These are phyloP conservation scores for Myriosclerotinia curreyana DNA, from an alignment of 2,329 filamentous ascomycete genomes.

Conservation along the genomic window DNA sequence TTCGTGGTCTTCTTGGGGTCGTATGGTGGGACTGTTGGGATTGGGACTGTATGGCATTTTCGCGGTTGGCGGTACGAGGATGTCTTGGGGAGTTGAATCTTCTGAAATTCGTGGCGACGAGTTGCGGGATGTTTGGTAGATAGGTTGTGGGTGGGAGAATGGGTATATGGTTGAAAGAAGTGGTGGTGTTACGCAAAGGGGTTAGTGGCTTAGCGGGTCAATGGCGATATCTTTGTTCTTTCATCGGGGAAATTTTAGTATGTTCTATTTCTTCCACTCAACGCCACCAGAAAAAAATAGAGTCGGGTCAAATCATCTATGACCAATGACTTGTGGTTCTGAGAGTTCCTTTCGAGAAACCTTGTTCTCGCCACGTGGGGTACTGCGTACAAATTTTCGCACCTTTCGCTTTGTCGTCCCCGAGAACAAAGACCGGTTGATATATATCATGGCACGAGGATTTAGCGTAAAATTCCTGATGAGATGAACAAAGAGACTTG, in stretches of 20 bases:
- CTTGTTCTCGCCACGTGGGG: not conserved
- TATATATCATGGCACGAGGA: not conserved
- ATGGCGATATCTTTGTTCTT: slow-evolving; percentile 4
- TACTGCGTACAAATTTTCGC: not conserved
- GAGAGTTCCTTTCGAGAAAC: not conserved
- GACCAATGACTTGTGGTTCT: not conserved
- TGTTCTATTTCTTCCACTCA: not conserved
- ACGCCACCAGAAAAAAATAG: not conserved
- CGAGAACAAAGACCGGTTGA: not conserved
- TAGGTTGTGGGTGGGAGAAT: not conserved
- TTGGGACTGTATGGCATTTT: slow-evolving; percentile 5
- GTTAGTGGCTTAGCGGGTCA: not conserved
- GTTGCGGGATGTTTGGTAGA: not conserved
- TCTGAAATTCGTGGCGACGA: not conserved
- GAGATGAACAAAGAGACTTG: not conserved
- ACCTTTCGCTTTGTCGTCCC: not conserved
- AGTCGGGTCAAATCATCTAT: not conserved
- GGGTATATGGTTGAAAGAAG: slow-evolving; percentile 10
- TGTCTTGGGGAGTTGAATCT: not conserved
- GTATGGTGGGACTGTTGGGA: not conserved
- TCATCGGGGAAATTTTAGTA: not conserved
- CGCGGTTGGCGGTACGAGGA: not conserved
- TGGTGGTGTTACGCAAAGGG: not conserved
- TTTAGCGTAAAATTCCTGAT: not conserved
- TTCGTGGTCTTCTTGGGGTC: slow-evolving; percentile 16